phyloP scores from a whole-genome alignment of 345 rosid genomes.

The Melaleuca alternifolia region DNA sequence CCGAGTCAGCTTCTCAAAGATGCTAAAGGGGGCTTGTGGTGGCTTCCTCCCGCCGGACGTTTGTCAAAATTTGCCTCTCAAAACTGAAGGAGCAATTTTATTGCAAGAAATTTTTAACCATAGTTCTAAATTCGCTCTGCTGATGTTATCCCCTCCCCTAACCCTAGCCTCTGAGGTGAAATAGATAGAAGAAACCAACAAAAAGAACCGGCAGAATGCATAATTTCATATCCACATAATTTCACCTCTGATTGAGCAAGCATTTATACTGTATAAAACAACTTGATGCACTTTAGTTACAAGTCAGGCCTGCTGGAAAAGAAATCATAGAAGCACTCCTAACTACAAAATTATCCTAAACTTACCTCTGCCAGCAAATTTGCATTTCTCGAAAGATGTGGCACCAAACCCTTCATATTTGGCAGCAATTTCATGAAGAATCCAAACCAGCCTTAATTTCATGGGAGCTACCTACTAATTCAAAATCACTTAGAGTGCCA shows the following conservation, averaged over 20 bases:
- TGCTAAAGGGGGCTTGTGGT: too few relatives aligned
- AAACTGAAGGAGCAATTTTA: too few relatives aligned
- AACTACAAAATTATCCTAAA: not conserved
- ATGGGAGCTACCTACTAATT: too few relatives aligned
- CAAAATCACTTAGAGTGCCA: too few relatives aligned
- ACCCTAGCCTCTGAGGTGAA: not conserved
- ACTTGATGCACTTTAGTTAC: not conserved
- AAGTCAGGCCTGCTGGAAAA: not conserved
- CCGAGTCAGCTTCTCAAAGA: not conserved
- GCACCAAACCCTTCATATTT: conserved; percentile 76
- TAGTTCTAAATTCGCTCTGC: too few relatives aligned
- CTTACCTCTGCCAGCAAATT: conserved; percentile 58
- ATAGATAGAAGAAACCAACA: not conserved
- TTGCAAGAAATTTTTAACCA: too few relatives aligned
- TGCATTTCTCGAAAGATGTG: conserved; percentile 58
- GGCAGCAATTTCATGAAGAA: too few relatives aligned
- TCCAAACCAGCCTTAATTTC: too few relatives aligned
- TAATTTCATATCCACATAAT: not conserved
- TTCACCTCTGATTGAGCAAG: not conserved
- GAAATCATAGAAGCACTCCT: not conserved
- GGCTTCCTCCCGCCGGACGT: too few relatives aligned
- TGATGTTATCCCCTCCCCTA: too few relatives aligned
- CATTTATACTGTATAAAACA: not conserved
- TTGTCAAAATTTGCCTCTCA: too few relatives aligned
- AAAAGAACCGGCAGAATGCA: not conserved